Conservation (phyloP, 2,329 filamentous ascomycete species). For the Rhytidhysteron rufulum region DNA sequence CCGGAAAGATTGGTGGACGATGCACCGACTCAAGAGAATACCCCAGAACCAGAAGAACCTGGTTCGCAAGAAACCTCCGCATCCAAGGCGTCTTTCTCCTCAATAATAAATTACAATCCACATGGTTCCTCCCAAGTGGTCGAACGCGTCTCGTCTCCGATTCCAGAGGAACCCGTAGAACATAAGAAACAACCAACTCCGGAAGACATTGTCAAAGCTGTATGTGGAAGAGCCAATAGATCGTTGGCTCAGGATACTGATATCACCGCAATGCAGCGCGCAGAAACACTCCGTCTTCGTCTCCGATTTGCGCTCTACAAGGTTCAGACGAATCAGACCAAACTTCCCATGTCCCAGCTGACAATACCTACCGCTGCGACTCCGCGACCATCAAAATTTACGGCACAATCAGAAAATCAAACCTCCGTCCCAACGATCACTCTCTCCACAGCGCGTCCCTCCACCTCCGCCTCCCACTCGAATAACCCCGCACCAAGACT, state of each 20-base stretch:
- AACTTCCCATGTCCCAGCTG: conserved; percentile 61
- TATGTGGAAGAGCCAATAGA: too few species aligned
- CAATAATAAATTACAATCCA: conserved; percentile 45
- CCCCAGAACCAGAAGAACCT: conserved; percentile 22
- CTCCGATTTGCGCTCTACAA: conserved; percentile 72
- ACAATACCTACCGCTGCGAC: conserved; percentile 23
- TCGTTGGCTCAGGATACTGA: too few species aligned
- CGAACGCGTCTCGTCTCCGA: conserved; percentile 11
- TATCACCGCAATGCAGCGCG: too few species aligned
- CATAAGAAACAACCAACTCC: conserved; percentile 1
- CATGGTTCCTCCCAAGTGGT: conserved; percentile 36
- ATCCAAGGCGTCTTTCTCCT: conserved; percentile 44
- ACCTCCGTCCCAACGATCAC: conserved; percentile 22
- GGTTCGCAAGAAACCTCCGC: conserved; percentile 24
- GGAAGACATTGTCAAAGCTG: conserved; percentile 1
- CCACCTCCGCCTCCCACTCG: conserved; percentile 24
- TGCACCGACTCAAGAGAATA: conserved; percentile 31
- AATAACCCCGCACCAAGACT: conserved; percentile 24
- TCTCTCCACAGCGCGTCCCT: conserved; percentile 22
- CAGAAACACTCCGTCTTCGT: conserved; percentile 64
- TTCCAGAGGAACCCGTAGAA: conserved; percentile 8
- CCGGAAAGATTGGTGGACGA: too few species aligned
- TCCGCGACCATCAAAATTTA: conserved; percentile 15
- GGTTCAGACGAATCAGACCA: conserved; percentile 66
- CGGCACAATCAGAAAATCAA: conserved; percentile 6